Evolutionary conservation across 2,329 filamentous ascomycete genomes (phyloP).

Genomic region (Diplodia intermedia): DNA sequence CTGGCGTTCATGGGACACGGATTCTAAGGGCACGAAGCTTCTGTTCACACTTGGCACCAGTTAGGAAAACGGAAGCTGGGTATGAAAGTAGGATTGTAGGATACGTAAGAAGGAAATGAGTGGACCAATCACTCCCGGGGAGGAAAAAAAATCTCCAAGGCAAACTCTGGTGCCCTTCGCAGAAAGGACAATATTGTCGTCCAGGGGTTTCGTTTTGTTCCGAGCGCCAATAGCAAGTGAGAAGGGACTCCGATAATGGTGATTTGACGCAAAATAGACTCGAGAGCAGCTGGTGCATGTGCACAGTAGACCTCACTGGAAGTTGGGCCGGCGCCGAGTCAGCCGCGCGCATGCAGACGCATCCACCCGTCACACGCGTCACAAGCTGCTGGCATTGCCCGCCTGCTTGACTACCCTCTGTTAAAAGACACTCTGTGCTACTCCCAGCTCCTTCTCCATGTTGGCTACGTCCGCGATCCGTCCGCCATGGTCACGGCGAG

Average conservation of each 20-base stretch:
- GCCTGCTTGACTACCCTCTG: conserved; percentile 1
- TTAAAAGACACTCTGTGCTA: background rate
- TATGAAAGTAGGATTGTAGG: conserved; percentile 11
- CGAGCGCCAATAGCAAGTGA: background rate
- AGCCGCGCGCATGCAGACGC: conserved; percentile 19
- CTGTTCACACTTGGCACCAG: conserved; percentile 21
- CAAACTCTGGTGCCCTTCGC: background rate
- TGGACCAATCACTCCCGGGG: background rate
- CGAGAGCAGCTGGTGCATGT: conserved; percentile 2
- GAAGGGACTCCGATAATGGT: background rate
- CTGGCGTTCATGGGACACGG: conserved; percentile 28
- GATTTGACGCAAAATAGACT: background rate
- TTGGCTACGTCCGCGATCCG: background rate
- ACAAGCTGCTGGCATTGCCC: conserved; percentile 9
- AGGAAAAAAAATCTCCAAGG: background rate
- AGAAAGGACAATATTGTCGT: background rate
- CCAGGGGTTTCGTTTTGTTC: conserved; percentile 12
- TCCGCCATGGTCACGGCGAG: background rate
- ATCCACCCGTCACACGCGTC: background rate
- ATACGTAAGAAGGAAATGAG: conserved; percentile 5
- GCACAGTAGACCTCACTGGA: conserved; percentile 6
- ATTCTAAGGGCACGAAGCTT: conserved; percentile 23
- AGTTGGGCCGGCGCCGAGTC: conserved; percentile 25
- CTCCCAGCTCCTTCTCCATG: background rate
- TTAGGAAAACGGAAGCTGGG: conserved; percentile 1